Base-by-base conservation (phyloP, 331 rosid genomes). In the Rhamnella rubrinervis region DNA sequence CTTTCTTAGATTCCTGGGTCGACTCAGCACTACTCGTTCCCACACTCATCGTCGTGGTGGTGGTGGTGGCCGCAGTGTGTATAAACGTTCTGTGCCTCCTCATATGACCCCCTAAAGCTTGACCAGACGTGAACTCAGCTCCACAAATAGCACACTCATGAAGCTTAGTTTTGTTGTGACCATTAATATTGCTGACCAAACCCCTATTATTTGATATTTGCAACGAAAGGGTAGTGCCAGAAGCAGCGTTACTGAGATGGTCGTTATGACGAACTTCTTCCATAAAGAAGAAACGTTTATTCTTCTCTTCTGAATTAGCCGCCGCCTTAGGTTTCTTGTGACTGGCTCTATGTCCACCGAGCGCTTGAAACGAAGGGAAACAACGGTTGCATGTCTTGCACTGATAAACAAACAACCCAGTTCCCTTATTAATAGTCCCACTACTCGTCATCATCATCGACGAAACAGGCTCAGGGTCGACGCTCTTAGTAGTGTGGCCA, bases 51-150 rank as follows among this genome's bases (percentile, higher is more conserved):
- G 46, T 59, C 20, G 74, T 25, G 0, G 79, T 1, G 3, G 74
- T 25, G 0, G 79, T 1, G 3, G 81, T 9, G 28, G 80, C 6
- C 0, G 83, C 61, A 5, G 73, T 37, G 56, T 51, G 74, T 39
- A 62, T 11, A 18, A 77, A 58, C 13, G 78, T 68, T 81, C 95
- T 84, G 65, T 93, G 98, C 73, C 96, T 41, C 64, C 97, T 82
- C 97, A 93, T 88, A 58, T 92, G 98, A 26, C 98, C 98, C 25
- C 98, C 98, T 7, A 92, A 85, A 35, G 96, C 98, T 75, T 92
- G 96, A 8, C 95, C 97, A 41, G 97, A 88, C 0, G 82, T 59
- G 67, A 93, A 93, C 37, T 84, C 92, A 16, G 93, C 80, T 18
- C 95, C 86, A 57, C 96, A 93, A 10, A 93, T 81, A 2, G 91